Percentiles rank a stretch among this genome's conserved stretches.
Conservation (phyloP, 805 yeast genomes). For the Candida tibetensis region DNA sequence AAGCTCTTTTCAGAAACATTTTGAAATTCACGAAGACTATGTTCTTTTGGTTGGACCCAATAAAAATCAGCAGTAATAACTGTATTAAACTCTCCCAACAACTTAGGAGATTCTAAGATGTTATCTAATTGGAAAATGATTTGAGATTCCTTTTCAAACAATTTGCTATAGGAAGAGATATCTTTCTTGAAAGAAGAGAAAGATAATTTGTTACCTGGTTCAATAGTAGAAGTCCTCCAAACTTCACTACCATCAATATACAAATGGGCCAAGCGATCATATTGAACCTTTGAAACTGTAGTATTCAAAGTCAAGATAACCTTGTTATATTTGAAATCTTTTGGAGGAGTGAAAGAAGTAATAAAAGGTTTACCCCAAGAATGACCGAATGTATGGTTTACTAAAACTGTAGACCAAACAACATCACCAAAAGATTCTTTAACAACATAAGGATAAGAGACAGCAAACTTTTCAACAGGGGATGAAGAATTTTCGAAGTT, state of each 20-base stretch:
- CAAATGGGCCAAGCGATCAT: constrained; percentile 63
- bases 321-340: constrained; percentile 41
- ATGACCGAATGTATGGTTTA: constrained; percentile 52
- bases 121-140: constrained; percentile 66
- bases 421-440: constrained; percentile 23
- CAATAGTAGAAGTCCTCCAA: constrained; percentile 83
- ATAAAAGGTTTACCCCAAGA: constrained; percentile 59
- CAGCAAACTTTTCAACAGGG: constrained; percentile 15
- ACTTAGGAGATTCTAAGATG: constrained; percentile 45
- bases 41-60: constrained; percentile 12
- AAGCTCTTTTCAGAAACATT: not conserved
- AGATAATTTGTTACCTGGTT: constrained; percentile 47
- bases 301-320: constrained; percentile 55
- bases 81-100: constrained; percentile 62
- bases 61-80: constrained; percentile 52
- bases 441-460: constrained; percentile 16
- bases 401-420: constrained; percentile 38
- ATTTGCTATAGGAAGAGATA: constrained; percentile 49
- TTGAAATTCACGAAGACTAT: not conserved
- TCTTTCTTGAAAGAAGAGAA: constrained; percentile 59
- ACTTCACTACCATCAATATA: constrained; percentile 61
- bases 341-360: constrained; percentile 42
- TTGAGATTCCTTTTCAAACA: constrained; percentile 46
- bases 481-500: no score
- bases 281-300: constrained; percentile 56